Base-by-base conservation (phyloP, 805 yeast species). In the Metschnikowia kunwiensis region DNA sequence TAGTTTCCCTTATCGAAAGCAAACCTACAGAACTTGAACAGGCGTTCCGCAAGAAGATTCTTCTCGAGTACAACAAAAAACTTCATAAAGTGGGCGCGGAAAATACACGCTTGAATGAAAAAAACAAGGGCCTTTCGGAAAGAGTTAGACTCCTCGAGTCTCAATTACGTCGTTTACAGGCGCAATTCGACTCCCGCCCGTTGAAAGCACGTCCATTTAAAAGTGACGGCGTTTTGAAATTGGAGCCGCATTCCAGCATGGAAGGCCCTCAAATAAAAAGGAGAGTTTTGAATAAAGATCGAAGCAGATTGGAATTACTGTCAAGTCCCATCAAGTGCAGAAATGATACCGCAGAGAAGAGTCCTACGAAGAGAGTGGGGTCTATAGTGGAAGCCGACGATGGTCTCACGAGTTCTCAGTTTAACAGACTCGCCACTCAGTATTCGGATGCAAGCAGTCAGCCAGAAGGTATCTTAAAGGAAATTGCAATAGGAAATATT, bases 381-480 rank as follows among this genome's bases (percentile, higher is more conserved):
- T 17, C 37, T n/a, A 27, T 12, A 9, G 27, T 7, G 12, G 21
- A 24, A 15, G 15, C 25, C 6, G 24, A 25, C 15, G 18, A 27
- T 11, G 50, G 39, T 17, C 18, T 46, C 19, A 44, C 52, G 12
- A 49, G 50, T 34, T 47, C 51, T 12, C 54, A 49, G 27, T 47
- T 49, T 34, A 47, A 49, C 17, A 30, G 36, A 21, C 42, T 49
- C 14, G 50, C 54, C n/a, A 49, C 54, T 7, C 54, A 49, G 20
- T 49, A 49, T 31, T 47, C 52, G 3, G 51, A 49, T 14, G 25
- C 43, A 2, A 35, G 47, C 32, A 42, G 46, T 19, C 46, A 42
- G 17, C 18, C 14, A 9, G 42, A 32, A 12, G 23, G 25, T 14
- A n/a, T 7, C 17, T 6, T 6, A n/a, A 19, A 17, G 5, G 24